These are phyloP conservation scores for Dendrobium officinale DNA, from an alignment of 106 monocot species.

Conservation along the genomic window DNA sequence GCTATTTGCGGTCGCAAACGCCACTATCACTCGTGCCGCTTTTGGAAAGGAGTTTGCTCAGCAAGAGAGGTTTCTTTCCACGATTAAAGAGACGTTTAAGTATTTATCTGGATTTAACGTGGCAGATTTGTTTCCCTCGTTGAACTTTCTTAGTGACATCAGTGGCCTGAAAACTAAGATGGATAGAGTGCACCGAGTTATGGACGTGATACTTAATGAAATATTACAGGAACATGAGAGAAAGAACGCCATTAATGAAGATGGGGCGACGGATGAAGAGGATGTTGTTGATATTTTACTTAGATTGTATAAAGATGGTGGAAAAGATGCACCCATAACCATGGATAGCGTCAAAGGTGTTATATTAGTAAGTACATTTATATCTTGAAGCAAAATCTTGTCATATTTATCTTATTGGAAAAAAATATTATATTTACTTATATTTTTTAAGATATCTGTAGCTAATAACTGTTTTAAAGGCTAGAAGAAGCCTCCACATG, in stretches of 20 bases:
- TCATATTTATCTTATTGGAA: no score
- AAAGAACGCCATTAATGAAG: background rate
- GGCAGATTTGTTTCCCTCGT: slow-evolving; percentile 3
- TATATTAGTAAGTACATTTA: slow-evolving; percentile 1
- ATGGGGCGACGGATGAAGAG: background rate
- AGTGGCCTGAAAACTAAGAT: background rate
- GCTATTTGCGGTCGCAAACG: background rate
- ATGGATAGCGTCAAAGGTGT: slow-evolving; percentile 7
- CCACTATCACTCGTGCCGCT: background rate
- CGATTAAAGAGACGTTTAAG: background rate
- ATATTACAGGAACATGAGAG: slow-evolving; percentile 2
- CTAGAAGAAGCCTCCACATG: no score
- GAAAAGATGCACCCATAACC: background rate
- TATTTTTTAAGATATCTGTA: no score
- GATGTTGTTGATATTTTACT: slow-evolving; percentile 12
- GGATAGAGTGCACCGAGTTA: background rate
- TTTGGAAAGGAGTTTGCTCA: background rate
- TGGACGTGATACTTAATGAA: slow-evolving; percentile 1
- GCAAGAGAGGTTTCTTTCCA: background rate
- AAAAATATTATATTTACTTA: no score
- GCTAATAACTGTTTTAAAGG: no score
- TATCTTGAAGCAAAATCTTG: no score
- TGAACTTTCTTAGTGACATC: background rate
- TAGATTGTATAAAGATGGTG: background rate
- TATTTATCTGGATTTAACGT: background rate